Percentiles rank a stretch among this genome's conserved stretches.
phyloP scores from a whole-genome alignment of 257 asterid genomes.

The Verbena officinalis region DNA sequence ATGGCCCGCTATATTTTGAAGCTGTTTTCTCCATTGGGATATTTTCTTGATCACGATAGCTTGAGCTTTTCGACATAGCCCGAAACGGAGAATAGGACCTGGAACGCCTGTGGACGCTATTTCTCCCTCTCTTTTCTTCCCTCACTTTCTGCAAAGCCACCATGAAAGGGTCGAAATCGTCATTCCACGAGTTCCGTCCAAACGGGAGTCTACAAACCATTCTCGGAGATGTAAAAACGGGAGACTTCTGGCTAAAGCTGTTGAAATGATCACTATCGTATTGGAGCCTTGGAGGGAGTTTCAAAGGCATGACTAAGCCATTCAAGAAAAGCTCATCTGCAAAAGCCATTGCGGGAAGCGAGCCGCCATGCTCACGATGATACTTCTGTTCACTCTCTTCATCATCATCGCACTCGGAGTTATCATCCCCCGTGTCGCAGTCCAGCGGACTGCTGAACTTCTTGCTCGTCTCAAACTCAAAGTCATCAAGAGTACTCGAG shows the following conservation, averaged over 20 bases:
- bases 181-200: conserved; percentile 48
- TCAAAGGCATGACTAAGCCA: conserved; percentile 73
- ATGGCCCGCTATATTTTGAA: conserved; percentile 38
- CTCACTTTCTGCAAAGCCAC: conserved; percentile 67
- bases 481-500: conserved; percentile 40
- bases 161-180: conserved; percentile 61
- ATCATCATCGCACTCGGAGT: conserved; percentile 12
- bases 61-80: conserved; percentile 31
- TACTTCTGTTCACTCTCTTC: background rate
- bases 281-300: conserved; percentile 75
- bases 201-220: conserved; percentile 51
- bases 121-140: conserved; percentile 59
- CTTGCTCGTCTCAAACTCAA: conserved; percentile 68
- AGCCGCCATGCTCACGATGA: conserved; percentile 40
- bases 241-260: conserved; percentile 32
- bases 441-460: conserved; percentile 29
- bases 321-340: conserved; percentile 69
- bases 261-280: conserved; percentile 23
- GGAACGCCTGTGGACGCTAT: conserved; percentile 48
- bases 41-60: conserved; percentile 9
- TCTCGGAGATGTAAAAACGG: conserved; percentile 49
- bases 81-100: conserved; percentile 62
- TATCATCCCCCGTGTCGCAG: conserved; percentile 23
- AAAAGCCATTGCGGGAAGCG: conserved; percentile 62
- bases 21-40: conserved; percentile 26